phyloP scores from a whole-genome alignment of 306 rosid species.

The Prinsepia uniflora region DNA sequence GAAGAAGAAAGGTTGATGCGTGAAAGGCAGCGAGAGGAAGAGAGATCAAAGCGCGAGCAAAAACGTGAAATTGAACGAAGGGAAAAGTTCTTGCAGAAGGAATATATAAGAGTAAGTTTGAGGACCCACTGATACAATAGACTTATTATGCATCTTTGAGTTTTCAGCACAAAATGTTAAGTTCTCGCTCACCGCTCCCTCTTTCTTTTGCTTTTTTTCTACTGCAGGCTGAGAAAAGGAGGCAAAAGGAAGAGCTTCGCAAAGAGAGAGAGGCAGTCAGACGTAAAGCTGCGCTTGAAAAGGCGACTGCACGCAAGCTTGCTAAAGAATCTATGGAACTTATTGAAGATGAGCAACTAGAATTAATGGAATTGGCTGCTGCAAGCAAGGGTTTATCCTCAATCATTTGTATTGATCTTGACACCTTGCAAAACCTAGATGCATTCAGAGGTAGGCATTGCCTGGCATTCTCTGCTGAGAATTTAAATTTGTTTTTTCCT shows the following conservation, averaged over 20 bases:
- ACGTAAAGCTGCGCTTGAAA: slow-evolving; percentile 92
- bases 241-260: slow-evolving; percentile 86
- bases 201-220: neutral
- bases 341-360: slow-evolving; percentile 95
- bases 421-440: slow-evolving; percentile 83
- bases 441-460: slow-evolving; percentile 62
- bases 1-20: slow-evolving; percentile 96
- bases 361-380: slow-evolving; percentile 95
- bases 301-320: slow-evolving; percentile 90
- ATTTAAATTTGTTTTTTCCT: neutral
- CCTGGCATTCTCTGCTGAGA: slow-evolving; percentile 2
- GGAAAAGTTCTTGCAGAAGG: slow-evolving; percentile 85
- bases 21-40: slow-evolving; percentile 85
- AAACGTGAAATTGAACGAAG: slow-evolving; percentile 80
- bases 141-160: slow-evolving; percentile 19
- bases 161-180: slow-evolving; percentile 21
- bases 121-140: slow-evolving; percentile 1
- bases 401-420: slow-evolving; percentile 75
- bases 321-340: slow-evolving; percentile 99
- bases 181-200: slow-evolving; percentile 11
- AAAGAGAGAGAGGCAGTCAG: slow-evolving; percentile 86
- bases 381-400: slow-evolving; percentile 82
- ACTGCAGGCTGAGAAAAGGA: slow-evolving; percentile 78
- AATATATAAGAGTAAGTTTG: slow-evolving; percentile 64
- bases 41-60: slow-evolving; percentile 84